phyloP scores from a whole-genome alignment of 768 basidiomycete species.

The Naganishia friedmannii region DNA sequence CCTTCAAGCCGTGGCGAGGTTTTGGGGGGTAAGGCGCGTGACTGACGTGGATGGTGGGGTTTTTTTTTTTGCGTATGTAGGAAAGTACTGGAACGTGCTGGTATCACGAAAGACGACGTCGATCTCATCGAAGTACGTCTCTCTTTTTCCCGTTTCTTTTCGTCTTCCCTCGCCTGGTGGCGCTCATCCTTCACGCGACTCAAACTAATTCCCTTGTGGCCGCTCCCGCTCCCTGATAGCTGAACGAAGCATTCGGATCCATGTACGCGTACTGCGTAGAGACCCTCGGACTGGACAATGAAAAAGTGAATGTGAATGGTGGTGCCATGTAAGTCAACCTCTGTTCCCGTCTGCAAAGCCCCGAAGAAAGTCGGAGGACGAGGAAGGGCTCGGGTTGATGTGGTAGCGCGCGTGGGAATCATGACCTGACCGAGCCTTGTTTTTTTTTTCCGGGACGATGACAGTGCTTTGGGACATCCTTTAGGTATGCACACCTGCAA shows the following conservation, averaged over 20 bases:
- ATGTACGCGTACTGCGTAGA: conserved; percentile 68
- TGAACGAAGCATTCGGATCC: conserved; percentile 89
- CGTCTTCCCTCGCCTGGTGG: neutral
- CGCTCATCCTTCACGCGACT: neutral
- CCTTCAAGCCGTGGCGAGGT: too few relatives aligned
- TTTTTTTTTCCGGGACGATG: conserved; percentile 22
- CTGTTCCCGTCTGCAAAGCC: too few relatives aligned
- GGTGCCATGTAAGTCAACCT: conserved; percentile 85
- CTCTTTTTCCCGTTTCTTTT: neutral
- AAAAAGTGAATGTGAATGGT: conserved; percentile 81
- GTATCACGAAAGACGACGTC: conserved; percentile 66
- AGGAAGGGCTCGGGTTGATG: too few relatives aligned
- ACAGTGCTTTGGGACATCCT: conserved; percentile 56
- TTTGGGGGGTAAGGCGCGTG: too few relatives aligned
- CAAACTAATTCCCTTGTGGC: too few relatives aligned
- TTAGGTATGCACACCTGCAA: conserved; percentile 62
- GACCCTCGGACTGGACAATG: conserved; percentile 62
- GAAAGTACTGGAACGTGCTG: conserved; percentile 62
- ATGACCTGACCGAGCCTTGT: conserved; percentile 20
- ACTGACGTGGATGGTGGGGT: too few relatives aligned
- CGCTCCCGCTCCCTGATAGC: conserved; percentile 54
- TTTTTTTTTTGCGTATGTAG: conserved; percentile 59
- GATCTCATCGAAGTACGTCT: conserved; percentile 69
- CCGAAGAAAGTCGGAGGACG: too few relatives aligned
- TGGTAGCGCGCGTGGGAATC: too few relatives aligned